Conservation (phyloP, 495 filamentous ascomycete species). For the Aspergillus mulundensis region DNA sequence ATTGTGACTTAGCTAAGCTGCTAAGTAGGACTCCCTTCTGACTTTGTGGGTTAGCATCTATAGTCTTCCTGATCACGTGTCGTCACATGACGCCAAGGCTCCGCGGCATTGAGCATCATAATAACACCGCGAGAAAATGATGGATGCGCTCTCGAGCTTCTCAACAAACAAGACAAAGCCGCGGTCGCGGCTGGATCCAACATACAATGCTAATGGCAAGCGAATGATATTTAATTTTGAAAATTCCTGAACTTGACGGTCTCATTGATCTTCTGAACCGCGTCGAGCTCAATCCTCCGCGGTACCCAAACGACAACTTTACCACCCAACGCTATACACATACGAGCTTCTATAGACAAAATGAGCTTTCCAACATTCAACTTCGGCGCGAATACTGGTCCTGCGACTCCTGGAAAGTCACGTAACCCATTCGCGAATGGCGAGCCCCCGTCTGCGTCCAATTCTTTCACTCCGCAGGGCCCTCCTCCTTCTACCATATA, state of each 20-base stretch:
- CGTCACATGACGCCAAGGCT: slow-evolving; percentile 9
- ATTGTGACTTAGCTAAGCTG: too few relatives aligned
- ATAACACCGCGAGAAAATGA: slow-evolving; percentile 8
- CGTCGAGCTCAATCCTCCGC: slow-evolving; percentile 1
- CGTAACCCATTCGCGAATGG: slow-evolving; percentile 46
- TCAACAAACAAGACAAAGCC: background rate
- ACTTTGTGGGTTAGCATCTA: too few relatives aligned
- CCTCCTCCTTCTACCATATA: slow-evolving; percentile 60
- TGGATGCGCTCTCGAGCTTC: slow-evolving; percentile 5
- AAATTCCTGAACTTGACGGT: background rate
- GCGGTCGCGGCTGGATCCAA: background rate
- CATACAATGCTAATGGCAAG: background rate
- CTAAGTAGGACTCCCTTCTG: too few relatives aligned
- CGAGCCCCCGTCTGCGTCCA: slow-evolving; percentile 63
- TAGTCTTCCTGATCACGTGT: slow-evolving; percentile 8
- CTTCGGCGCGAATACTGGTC: slow-evolving; percentile 30
- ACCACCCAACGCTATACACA: background rate
- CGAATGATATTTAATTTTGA: background rate
- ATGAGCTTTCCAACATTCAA: slow-evolving; percentile 39
- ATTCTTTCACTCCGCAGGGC: slow-evolving; percentile 72
- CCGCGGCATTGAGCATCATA: slow-evolving; percentile 10
- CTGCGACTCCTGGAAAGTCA: slow-evolving; percentile 41
- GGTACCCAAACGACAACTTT: background rate
- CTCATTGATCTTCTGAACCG: background rate
- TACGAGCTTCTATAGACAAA: slow-evolving; percentile 6